Percentiles rank a stretch among this genome's conserved stretches.
Evolutionary conservation across 306 rosid genomes (phyloP).

Genomic region (Vigna unguiculata): DNA sequence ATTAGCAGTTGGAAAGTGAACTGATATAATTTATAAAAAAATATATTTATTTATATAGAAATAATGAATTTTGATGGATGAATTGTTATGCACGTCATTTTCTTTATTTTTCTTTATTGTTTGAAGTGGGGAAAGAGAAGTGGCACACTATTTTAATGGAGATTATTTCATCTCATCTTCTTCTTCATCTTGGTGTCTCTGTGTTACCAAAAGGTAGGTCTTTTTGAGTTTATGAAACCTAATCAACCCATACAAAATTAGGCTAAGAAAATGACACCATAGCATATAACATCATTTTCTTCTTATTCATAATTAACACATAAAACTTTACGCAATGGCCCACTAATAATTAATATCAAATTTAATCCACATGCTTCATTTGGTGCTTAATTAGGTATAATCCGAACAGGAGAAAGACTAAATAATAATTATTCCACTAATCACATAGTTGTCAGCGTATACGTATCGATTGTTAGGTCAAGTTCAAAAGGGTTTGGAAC

Average conservation of each 20-base stretch:
- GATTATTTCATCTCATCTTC: constrained; percentile 9
- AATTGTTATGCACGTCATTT: constrained; percentile 20
- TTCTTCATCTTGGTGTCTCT: constrained; percentile 8
- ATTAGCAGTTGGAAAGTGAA: not conserved
- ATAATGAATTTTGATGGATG: not conserved
- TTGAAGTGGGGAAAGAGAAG: not conserved
- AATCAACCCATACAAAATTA: constrained; percentile 37
- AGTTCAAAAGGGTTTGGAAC: not conserved
- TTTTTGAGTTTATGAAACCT: constrained; percentile 43
- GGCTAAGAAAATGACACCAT: constrained; percentile 41
- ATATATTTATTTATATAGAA: no score
- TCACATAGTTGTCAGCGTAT: constrained; percentile 8
- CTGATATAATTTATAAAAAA: no score
- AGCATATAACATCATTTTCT: not conserved
- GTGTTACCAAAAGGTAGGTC: constrained; percentile 45
- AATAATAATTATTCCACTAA: constrained; percentile 6
- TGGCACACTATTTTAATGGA: constrained; percentile 28
- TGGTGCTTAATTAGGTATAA: constrained; percentile 46
- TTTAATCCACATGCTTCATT: not conserved
- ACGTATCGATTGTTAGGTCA: constrained; percentile 42
- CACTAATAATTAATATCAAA: constrained; percentile 15
- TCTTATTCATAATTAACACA: constrained; percentile 14
- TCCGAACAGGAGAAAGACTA: not conserved
- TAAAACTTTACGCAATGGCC: not conserved
- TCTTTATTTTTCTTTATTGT: constrained; percentile 9